These are phyloP conservation scores for Phytophthora quininea DNA, from an alignment of 352 stramenopile species.

Conservation along the genomic window DNA sequence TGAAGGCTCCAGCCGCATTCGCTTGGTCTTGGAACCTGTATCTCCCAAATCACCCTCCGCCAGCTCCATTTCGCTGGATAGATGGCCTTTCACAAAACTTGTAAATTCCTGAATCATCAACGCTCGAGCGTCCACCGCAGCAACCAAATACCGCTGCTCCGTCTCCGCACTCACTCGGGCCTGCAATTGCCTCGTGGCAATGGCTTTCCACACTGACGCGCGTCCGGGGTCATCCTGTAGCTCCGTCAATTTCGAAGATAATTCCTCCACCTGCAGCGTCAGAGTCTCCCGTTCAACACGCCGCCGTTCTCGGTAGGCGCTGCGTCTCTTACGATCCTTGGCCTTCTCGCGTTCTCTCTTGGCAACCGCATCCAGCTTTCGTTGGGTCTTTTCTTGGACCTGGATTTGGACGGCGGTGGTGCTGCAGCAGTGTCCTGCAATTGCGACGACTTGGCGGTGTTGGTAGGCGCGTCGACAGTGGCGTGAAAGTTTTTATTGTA, in stretches of 20 bases:
- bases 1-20: constrained; percentile 3
- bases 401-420: neutral
- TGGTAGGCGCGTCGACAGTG: too few species aligned
- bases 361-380: neutral
- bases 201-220: constrained; percentile 6
- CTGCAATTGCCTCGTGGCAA: constrained; percentile 11
- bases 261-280: neutral
- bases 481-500: too few species aligned
- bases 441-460: too few species aligned
- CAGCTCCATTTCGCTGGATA: neutral
- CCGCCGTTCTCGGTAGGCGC: constrained; percentile 1
- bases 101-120: constrained; percentile 3
- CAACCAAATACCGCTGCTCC: constrained; percentile 4
- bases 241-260: neutral
- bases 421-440: too few species aligned
- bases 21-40: neutral
- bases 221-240: neutral
- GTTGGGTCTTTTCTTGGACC: neutral
- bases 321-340: constrained; percentile 15
- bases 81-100: neutral
- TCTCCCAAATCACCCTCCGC: neutral
- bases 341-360: constrained; percentile 4
- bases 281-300: constrained; percentile 3
- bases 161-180: constrained; percentile 7
- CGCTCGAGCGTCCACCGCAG: neutral